Conservation (phyloP, 768 basidiomycete genomes). For the Boletus rubescentipes region DNA sequence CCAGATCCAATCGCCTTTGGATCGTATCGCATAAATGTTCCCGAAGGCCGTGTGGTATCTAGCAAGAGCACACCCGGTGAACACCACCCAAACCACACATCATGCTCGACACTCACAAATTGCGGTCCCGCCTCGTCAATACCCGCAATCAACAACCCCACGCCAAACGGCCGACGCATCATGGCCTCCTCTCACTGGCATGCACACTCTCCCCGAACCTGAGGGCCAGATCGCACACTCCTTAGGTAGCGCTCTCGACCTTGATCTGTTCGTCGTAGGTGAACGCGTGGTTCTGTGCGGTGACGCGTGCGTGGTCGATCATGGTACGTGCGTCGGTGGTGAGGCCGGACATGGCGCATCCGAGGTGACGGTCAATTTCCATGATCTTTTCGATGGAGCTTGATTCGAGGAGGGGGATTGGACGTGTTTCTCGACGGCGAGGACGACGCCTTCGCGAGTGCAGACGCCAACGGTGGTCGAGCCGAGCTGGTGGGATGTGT, state of each 20-base stretch:
- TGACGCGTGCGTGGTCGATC: slow-evolving; percentile 99
- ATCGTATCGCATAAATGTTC: slow-evolving; percentile 94
- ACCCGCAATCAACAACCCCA: slow-evolving; percentile 96
- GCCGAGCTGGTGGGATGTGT: slow-evolving; percentile 64
- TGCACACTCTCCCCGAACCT: slow-evolving; percentile 99
- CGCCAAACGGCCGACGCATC: slow-evolving; percentile 99
- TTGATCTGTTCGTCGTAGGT: slow-evolving; percentile 97
- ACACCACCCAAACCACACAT: background rate
- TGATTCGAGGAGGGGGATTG: slow-evolving; percentile 93
- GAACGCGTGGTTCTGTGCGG: slow-evolving; percentile 92
- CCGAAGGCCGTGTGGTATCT: slow-evolving; percentile 99
- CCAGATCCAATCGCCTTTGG: slow-evolving; percentile 99
- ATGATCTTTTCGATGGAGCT: slow-evolving; percentile 99
- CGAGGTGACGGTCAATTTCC: slow-evolving; percentile 97
- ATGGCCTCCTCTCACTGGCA: slow-evolving; percentile 97
- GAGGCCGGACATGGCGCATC: slow-evolving; percentile 96
- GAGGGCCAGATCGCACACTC: slow-evolving; percentile 95
- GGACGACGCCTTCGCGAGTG: slow-evolving; percentile 86
- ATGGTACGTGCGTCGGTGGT: slow-evolving; percentile 99
- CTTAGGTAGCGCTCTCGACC: slow-evolving; percentile 97
- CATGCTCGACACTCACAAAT: slow-evolving; percentile 58
- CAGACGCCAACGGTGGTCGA: slow-evolving; percentile 96
- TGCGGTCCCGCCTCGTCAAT: slow-evolving; percentile 95
- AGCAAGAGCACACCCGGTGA: slow-evolving; percentile 6
- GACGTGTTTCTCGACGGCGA: slow-evolving; percentile 98